Evolutionary conservation across 495 filamentous ascomycete genomes (phyloP), one percentile per base, ranked within the genome.

Genomic region (Barbatosphaeria neglecta): DNA sequence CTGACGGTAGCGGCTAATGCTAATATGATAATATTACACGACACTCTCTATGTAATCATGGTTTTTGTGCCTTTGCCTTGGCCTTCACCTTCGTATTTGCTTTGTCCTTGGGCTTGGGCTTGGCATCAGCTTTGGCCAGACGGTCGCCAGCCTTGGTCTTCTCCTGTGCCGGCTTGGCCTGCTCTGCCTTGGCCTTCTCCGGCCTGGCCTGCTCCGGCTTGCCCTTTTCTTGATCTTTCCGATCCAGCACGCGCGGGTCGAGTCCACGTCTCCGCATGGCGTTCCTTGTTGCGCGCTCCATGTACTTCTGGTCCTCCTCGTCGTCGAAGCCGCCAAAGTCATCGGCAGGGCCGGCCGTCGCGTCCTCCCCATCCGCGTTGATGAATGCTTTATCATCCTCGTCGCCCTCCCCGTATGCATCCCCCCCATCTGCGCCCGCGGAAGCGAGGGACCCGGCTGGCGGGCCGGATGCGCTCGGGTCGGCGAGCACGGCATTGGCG

Each of bases 321-420:
- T 81, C 81, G 52, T 95, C 87, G 76, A 94, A 96, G 44, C 84
- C 87, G 43, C 87, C 89, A 59, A 97, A 90, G 45, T 87, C 68
- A 46, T 73, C 70, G 11, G 69, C 56, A 31, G 57, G 50, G 15
- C 59, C 46, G 9, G 44, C 54, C 20, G 44, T 46, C 8, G 49
- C 47, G 1, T 49, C 58, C n/a, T 70, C 67, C 3, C 64, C 66
- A 13, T 69, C 69, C n/a, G 62, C 61, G 0, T 58, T 50, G 43
- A 77, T 74, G 17, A 69, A 72, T 10, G 69, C 68, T 62, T 68
- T 74, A 53, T 77, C 72, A 3, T 71, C 48, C 27, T 70, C 71
- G 7, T 55, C 57, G 7, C 57, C 55, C 4, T 57, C 61, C 33
- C 27, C 52, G 31, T 55, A 52, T 4, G 58, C 55, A 3, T 56